Evolutionary conservation across 768 basidiomycete genomes (phyloP).

Genomic region (Russula brevipes): DNA sequence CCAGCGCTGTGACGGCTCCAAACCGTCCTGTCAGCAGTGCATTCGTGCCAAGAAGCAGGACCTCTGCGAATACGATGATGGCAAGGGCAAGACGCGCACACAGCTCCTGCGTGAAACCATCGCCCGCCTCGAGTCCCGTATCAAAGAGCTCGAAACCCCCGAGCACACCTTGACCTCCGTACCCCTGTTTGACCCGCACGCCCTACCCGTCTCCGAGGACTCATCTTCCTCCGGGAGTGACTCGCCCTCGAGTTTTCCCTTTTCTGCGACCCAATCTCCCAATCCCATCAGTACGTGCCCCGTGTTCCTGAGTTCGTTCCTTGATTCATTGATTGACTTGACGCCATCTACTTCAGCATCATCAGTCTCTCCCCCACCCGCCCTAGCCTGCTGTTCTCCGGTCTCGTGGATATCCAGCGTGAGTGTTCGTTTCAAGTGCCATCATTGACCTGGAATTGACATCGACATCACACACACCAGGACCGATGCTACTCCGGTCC

Average conservation of each 20-base stretch:
- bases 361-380: conserved; percentile 19
- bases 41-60: conserved; percentile 71
- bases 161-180: conserved; percentile 66
- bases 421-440: not conserved
- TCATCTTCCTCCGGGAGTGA: conserved; percentile 34
- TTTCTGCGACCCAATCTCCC: conserved; percentile 34
- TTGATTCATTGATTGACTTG: not conserved
- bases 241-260: conserved; percentile 32
- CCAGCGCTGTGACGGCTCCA: conserved; percentile 72
- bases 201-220: conserved; percentile 31
- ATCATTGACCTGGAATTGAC: not conserved
- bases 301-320: conserved; percentile 44
- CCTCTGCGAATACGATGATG: conserved; percentile 76
- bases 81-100: conserved; percentile 77
- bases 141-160: conserved; percentile 71
- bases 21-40: conserved; percentile 77
- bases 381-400: conserved; percentile 13
- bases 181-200: conserved; percentile 65
- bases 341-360: conserved; percentile 6
- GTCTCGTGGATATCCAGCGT: conserved; percentile 18
- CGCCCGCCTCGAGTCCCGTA: conserved; percentile 60
- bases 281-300: conserved; percentile 37
- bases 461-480: not conserved
- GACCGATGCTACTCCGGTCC: conserved; percentile 13
- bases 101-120: conserved; percentile 77